Base-by-base conservation (phyloP, 306 rosid species). In the Prunus armeniaca region DNA sequence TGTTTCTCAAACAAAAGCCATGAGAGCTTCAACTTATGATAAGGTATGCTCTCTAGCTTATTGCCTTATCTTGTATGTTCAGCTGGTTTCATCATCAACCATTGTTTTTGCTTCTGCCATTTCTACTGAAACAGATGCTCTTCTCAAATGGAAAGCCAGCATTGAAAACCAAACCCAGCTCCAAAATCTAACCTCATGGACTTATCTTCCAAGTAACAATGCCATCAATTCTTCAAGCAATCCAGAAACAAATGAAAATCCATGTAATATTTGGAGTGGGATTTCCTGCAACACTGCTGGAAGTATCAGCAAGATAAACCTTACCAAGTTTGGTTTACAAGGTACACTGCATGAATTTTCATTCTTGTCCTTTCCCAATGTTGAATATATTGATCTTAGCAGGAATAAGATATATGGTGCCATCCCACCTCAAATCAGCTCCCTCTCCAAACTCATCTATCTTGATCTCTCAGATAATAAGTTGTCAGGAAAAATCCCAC, bases 101-200 rank as follows among this genome's bases (percentile, higher is more conserved):
- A 12, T 25, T 50, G 46, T 43, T 70, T 78, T 51, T 32, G 75
- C 43, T 67, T 78, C 55, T 51, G 14, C 65, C 5, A 52, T 6
- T 45, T 58, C 76, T 25, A 12, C 41, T 12, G 79, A 74, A 28
- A 76, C 63, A 75, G 65, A 78, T 32, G 86, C 83, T 56, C 80
- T 83, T 74, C 75, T 83, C 46, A 75, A 58, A 69, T 83, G 86
- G 86, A 79, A 79, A 83, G 76, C 79, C 68, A 76, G 62, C 65
- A 24, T 83, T 3, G 25, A 22, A 75, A 66, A 69, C 6, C 28
- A 22, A 9, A 56, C 70, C 13, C 24, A 25, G 4, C 22, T 56
- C 19, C 18, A 27, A 18, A 30, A 15, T 19, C 56, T 79, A 4
- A 51, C 55, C 57, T 70, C 81, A 1, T 75, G 86, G 83, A 12